Evolutionary conservation across 768 basidiomycete species (phyloP).

Genomic region (Cystoderma amianthinum): DNA sequence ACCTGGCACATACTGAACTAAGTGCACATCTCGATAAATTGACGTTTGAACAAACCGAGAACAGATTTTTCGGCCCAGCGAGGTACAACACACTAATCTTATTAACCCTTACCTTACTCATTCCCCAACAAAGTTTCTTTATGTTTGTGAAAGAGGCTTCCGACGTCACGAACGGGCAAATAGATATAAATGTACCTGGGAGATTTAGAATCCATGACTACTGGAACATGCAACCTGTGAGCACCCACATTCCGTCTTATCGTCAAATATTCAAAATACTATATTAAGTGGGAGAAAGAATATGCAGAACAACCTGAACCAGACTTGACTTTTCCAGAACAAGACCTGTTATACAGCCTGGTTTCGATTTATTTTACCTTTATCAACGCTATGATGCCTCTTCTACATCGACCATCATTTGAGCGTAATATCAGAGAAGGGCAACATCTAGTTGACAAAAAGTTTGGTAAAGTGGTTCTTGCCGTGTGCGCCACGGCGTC

Average conservation of each 20-base stretch:
- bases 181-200: conserved; percentile 10
- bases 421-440: conserved; percentile 36
- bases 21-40: conserved; percentile 22
- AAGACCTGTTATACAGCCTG: conserved; percentile 39
- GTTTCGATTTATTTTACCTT: conserved; percentile 53
- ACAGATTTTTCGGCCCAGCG: conserved; percentile 35
- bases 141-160: conserved; percentile 36
- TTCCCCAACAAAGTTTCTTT: conserved; percentile 29
- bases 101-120: no score
- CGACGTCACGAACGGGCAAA: conserved; percentile 32
- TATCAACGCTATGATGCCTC: conserved; percentile 44
- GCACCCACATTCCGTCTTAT: conserved; percentile 2
- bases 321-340: conserved; percentile 37
- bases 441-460: conserved; percentile 38
- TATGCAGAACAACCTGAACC: conserved; percentile 15
- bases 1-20: conserved; percentile 23
- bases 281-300: conserved; percentile 28
- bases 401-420: conserved; percentile 68
- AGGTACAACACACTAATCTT: no score
- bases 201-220: conserved; percentile 17
- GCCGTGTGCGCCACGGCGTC: conserved; percentile 58
- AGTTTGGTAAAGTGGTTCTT: conserved; percentile 54
- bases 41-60: conserved; percentile 18
- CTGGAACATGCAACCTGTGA: conserved; percentile 22
- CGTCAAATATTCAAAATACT: background rate